Base-by-base conservation (phyloP, 2,329 filamentous ascomycete species). In the Lecanicillium sp. region DNA sequence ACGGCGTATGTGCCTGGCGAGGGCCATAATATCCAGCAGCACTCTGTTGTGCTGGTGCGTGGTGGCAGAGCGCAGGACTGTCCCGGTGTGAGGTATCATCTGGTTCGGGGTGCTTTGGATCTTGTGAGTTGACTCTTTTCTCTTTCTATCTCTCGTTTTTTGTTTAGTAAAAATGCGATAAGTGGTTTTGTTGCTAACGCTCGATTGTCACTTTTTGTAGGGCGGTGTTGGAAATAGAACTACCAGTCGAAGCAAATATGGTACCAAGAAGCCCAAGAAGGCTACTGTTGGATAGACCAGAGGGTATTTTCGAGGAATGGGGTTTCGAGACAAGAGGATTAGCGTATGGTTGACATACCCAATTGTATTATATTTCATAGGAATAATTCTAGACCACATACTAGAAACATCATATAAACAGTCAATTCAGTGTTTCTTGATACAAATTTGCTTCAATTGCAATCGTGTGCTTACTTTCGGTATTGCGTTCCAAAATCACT, bases 1-100 rank as follows among this genome's bases (percentile, higher is more conserved):
- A 95, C 87, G 43, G 86, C 85, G 18, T 96, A 95, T 68, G 95
- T 98, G 55, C 88, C 89, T 25, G 92, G 92, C 37, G 90, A 96
- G 75, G 90, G 92, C 35, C 92, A 98, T 67, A 98, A 96, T 63
- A 89, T 96, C 49, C 90, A 96, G 72, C 92, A 96, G 73, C 94
- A 98, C 71, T 94, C 85, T 53, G 92, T 98, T 33, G 92, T 98
- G 40, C 71, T 96, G 49, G 89, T 98, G n/a, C 75, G 92, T 49
- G 92, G 92, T 42, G 92, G 92, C 3, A 75, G 92, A 58, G 80
- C 79, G 48, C 92, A 96, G 75, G 92, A 98, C 80, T 98, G 92
- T 68, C 92, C 92, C 45, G 92, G 92, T 80, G 92, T 98, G 64
- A 82, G 89, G 57, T 98, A 98, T 61, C 87, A 94, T 63, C 68